A percentile compares a stretch with the other conserved stretches of the same genome.
Evolutionary conservation across 177 flowering plant genomes (phyloP).

Genomic region (Vitis hybrid): DNA sequence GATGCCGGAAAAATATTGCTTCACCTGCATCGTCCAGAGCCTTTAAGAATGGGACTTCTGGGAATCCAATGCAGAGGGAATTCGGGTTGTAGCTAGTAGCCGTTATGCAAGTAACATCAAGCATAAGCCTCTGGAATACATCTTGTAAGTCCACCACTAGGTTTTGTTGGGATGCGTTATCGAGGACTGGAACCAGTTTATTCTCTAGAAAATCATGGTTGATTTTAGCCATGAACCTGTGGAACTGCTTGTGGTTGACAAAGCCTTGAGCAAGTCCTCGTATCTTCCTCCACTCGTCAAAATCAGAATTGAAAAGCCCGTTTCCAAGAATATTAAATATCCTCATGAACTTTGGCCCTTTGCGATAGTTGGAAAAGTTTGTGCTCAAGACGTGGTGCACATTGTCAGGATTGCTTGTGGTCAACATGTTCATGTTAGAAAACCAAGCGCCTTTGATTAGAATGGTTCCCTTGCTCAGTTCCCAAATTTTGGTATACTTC

Average conservation of each 20-base stretch:
- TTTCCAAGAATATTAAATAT: slow-evolving; percentile 49
- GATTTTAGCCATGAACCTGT: slow-evolving; percentile 17
- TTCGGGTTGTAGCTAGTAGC: slow-evolving; percentile 20
- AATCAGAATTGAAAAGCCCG: slow-evolving; percentile 51
- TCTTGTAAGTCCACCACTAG: slow-evolving; percentile 28
- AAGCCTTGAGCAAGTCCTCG: slow-evolving; percentile 26
- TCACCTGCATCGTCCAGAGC: slow-evolving; percentile 12
- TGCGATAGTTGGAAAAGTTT: slow-evolving; percentile 33
- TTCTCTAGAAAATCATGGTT: slow-evolving; percentile 11
- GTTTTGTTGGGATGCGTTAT: background rate
- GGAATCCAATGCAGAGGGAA: slow-evolving; percentile 16
- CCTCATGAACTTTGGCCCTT: slow-evolving; percentile 39
- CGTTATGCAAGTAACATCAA: slow-evolving; percentile 23
- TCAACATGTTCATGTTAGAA: slow-evolving; percentile 22
- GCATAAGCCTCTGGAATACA: slow-evolving; percentile 25
- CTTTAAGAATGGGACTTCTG: background rate
- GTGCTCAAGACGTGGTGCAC: slow-evolving; percentile 35
- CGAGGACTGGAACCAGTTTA: slow-evolving; percentile 22
- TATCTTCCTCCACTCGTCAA: slow-evolving; percentile 36
- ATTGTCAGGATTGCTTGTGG: slow-evolving; percentile 41
- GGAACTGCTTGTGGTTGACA: slow-evolving; percentile 27
- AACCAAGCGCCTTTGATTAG: slow-evolving; percentile 40
- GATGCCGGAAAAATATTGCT: slow-evolving; percentile 23
- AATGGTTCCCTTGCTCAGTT: slow-evolving; percentile 19
- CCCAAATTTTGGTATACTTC: slow-evolving; percentile 14